Evolutionary conservation across 2,329 filamentous ascomycete genomes (phyloP).

Genomic region (Phialophora chinensis): DNA sequence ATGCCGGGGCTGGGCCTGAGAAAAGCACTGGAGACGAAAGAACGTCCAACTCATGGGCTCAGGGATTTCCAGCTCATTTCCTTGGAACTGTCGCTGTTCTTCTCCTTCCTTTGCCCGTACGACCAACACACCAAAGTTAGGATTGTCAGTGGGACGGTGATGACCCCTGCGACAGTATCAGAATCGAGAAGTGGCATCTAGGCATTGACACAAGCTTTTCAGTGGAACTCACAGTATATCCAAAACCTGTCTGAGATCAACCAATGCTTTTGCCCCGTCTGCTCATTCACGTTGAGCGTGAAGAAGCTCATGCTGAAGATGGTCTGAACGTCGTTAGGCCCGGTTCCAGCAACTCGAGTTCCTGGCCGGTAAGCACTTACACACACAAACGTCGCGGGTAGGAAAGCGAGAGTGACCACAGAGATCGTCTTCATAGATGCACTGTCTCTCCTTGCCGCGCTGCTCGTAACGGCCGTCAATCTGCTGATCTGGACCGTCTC

Average conservation of each 20-base stretch:
- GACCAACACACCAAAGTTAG: slow-evolving; percentile 41
- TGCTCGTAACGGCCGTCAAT: slow-evolving; percentile 42
- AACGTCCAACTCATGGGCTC: background rate
- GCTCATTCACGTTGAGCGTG: slow-evolving; percentile 35
- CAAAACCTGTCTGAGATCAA: slow-evolving; percentile 42
- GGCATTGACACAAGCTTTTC: background rate
- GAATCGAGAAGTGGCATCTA: background rate
- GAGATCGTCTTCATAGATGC: slow-evolving; percentile 47
- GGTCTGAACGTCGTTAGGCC: slow-evolving; percentile 41
- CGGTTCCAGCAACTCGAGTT: slow-evolving; percentile 42
- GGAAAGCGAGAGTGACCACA: slow-evolving; percentile 45
- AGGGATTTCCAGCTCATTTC: background rate
- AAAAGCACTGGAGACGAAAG: background rate
- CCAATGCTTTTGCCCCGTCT: slow-evolving; percentile 37
- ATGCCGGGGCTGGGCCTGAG: no score
- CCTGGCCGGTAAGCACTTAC: slow-evolving; percentile 42
- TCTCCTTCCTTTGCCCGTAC: slow-evolving; percentile 22
- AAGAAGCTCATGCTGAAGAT: slow-evolving; percentile 48
- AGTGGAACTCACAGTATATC: slow-evolving; percentile 41
- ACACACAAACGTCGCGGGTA: slow-evolving; percentile 49
- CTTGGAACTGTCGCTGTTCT: background rate
- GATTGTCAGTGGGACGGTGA: slow-evolving; percentile 43
- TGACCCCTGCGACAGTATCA: slow-evolving; percentile 30
- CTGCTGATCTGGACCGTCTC: slow-evolving; percentile 43
- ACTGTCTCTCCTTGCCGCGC: slow-evolving; percentile 42